phyloP scores from a whole-genome alignment of 1,284 basidiomycete species.

The Erythrobasidium hasegawianum region DNA sequence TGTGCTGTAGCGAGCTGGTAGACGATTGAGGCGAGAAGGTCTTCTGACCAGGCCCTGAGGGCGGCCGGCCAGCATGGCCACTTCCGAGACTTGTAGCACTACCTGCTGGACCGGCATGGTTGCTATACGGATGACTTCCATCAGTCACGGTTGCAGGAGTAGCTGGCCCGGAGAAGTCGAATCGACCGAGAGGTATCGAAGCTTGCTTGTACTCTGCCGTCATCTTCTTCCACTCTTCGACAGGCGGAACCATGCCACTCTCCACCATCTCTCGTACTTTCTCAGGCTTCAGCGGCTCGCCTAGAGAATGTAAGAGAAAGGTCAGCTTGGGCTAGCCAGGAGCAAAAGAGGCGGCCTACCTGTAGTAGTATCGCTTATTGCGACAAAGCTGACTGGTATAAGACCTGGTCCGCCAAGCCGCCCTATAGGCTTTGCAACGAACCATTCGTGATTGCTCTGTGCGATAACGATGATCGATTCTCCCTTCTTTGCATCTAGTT shows the following conservation, averaged over 20 bases:
- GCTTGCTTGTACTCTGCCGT: conserved; percentile 94
- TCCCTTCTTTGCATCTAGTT: conserved; percentile 88
- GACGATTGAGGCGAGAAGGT: conserved; percentile 22
- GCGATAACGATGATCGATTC: conserved; percentile 78
- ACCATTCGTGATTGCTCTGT: conserved; percentile 70
- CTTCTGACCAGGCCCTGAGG: neutral
- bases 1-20: conserved; percentile 16
- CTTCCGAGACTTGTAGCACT: conserved; percentile 17
- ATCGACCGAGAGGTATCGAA: conserved; percentile 86
- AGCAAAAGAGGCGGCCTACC: conserved; percentile 50
- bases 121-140: conserved; percentile 13
- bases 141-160: conserved; percentile 1
- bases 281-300: conserved; percentile 60
- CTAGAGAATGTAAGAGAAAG: neutral
- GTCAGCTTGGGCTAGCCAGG: neutral
- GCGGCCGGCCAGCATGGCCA: conserved; percentile 1
- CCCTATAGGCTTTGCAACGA: conserved; percentile 82
- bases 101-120: neutral
- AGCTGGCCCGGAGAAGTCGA: conserved; percentile 58
- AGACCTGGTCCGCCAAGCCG: conserved; percentile 89
- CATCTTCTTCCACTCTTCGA: conserved; percentile 97
- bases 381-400: conserved; percentile 93
- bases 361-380: conserved; percentile 86
- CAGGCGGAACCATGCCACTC: conserved; percentile 72
- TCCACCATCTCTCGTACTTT: conserved; percentile 77